Conservation (phyloP, 2,329 filamentous ascomycete genomes). For the Talaromyces sp. region DNA sequence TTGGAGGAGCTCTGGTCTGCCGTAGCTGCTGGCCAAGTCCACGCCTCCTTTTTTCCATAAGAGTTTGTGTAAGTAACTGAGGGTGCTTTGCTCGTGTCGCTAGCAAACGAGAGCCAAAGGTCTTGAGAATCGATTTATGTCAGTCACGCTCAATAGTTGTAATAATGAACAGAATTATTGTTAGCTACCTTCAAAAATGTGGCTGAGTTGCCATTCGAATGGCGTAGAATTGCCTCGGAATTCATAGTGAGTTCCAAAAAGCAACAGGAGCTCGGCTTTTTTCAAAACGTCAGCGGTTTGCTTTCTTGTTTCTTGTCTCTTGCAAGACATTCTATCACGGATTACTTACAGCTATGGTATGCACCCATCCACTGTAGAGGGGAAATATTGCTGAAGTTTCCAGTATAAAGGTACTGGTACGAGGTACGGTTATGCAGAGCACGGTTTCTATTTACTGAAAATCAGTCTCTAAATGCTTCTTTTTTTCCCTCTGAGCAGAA, state of each 20-base stretch:
- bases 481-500: neutral
- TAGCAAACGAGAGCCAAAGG: neutral
- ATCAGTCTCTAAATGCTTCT: neutral
- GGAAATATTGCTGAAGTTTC: constrained; percentile 35
- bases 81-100: neutral
- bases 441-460: constrained; percentile 10
- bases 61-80: neutral
- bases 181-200: neutral
- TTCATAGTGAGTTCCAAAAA: constrained; percentile 33
- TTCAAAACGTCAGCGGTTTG: neutral
- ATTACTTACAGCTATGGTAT: constrained; percentile 26
- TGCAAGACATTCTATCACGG: neutral
- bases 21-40: neutral
- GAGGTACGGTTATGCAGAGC: constrained; percentile 24
- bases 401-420: constrained; percentile 35
- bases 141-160: too few relatives aligned
- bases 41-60: neutral
- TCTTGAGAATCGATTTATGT: neutral
- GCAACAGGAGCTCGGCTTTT: constrained; percentile 30
- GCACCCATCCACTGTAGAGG: constrained; percentile 36
- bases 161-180: too few relatives aligned
- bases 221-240: constrained; percentile 4
- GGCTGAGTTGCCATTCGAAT: constrained; percentile 12
- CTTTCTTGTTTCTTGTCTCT: neutral
- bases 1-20: neutral